A percentile compares a stretch with the other conserved stretches of the same genome.
phyloP scores from a whole-genome alignment of 345 rosid species.

The Microthlaspi erraticum region DNA sequence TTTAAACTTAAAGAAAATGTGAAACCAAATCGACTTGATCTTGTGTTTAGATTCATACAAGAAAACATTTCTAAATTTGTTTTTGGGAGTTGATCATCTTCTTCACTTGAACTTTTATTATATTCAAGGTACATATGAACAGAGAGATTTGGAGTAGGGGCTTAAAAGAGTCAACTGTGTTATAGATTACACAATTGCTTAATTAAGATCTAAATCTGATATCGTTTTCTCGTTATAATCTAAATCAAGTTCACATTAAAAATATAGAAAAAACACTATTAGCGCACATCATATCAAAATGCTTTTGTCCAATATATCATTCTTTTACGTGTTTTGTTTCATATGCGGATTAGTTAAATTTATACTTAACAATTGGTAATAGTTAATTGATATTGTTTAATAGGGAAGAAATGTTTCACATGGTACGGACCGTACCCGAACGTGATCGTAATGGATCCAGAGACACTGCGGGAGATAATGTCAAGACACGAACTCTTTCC shows the following conservation, averaged over 20 bases:
- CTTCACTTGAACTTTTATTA: conserved; percentile 5
- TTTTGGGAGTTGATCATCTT: conserved; percentile 24
- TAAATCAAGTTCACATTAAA: conserved; percentile 1
- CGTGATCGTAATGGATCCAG: conserved; percentile 53
- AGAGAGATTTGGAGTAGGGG: conserved; percentile 9
- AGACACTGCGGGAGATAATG: conserved; percentile 47
- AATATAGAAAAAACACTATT: conserved; percentile 1
- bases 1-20: conserved; percentile 13
- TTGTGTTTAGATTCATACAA: conserved; percentile 11
- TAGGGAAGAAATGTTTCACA: conserved; percentile 52
- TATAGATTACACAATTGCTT: conserved; percentile 7
- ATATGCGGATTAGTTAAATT: background rate
- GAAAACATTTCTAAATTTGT: background rate
- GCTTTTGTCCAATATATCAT: background rate
- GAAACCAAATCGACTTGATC: conserved; percentile 3
- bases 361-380: conserved; percentile 14
- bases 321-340: conserved; percentile 24
- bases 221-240: background rate
- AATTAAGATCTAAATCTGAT: conserved; percentile 39
- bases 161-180: background rate
- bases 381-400: background rate
- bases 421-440: conserved; percentile 55
- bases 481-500: conserved; percentile 48
- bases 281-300: background rate
- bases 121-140: background rate